Evolutionary conservation across 23 red algal species (phyloP), one percentile per base, ranked within the genome.

Genomic region (Agarophyton chilense): DNA sequence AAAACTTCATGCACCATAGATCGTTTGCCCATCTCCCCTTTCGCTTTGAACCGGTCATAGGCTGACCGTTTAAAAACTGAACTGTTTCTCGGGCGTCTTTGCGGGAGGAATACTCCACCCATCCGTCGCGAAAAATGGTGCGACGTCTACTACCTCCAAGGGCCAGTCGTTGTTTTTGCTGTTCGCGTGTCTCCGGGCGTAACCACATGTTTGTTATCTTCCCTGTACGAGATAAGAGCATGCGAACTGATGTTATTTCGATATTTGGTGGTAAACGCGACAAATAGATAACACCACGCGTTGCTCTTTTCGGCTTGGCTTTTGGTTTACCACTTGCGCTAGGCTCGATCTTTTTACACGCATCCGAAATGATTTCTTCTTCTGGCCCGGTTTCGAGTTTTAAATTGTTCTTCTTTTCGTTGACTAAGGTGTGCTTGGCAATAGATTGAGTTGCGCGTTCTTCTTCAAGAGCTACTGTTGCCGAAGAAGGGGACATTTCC

Each of bases 21-120:
- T 95, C 92, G 51, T 95, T 75, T 11, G 77, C 83, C 58, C 57
- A 95, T 72, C 78, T 82, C 34, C 86, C 79, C n/a, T 83, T 78
- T 24, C 79, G 52, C 45, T 83, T 95, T 53, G 41, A 28, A 39
- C 82, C 84, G 36, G 44, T 72, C 84, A 95, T 91, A 17, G 84
- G 77, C 62, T 43, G 45, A 10, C 82, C 82, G 47, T 95, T 95
- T 16, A 95, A 51, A 51, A 95, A 47, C 57, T 64, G 51, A n/a
- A 81, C 92, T 22, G 81, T 75, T 38, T 72, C 53, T 52, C 68
- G 46, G 25, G 92, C 92, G 45, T 95, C 82, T 36, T 44, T 51
- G 29, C 78, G 42, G 31, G 54, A 63, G 28, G 43, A 54, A 73
- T 89, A 95, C 86, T 95, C 92, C 12, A 95, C 92, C 92, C 92